Evolutionary conservation across 2,329 filamentous ascomycete genomes (phyloP), one percentile per base, ranked within the genome.

Genomic region (Exutisphaerella laricina): DNA sequence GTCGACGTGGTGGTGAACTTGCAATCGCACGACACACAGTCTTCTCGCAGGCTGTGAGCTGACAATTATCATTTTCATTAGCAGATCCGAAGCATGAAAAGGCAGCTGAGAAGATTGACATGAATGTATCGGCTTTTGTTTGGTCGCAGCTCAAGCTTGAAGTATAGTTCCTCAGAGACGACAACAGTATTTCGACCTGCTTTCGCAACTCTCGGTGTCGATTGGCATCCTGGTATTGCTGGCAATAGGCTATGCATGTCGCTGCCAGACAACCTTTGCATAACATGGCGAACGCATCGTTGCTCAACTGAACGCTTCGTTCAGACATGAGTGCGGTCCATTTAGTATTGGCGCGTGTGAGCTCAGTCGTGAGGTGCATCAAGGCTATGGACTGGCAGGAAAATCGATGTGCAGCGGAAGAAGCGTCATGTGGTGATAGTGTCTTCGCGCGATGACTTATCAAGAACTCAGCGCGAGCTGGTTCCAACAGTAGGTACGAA

Each of bases 401-500:
- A 16, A 25, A 7, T 14, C 41, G 43, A n/a, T n/a, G n/a, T n/a
- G n/a, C n/a, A 30, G 50, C 41, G 7, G 46, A 40, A 6, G 9
- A 5, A 5, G 22, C 23, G 3, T 13, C 36, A n/a, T 28, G 29
- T 12, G 13, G 16, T 7, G 35, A 12, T 18, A 21, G 14, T 16
- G 28, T 2, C 23, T n/a, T 20, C 8, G n/a, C n/a, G 6, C 23
- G 40, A 34, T 48, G 44, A 5, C 40, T 28, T 10, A 34, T n/a
- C 22, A 10, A 10, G 9, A 31, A 18, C 20, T 43, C 22, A n/a
- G n/a, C n/a, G n/a, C n/a, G n/a, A 1, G 48, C 34, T 12, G 46
- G 32, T 25, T 56, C 61, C 45, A 69, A 66, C 21, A 79, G 67
- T 4, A 78, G 58, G 54, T 78, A 80, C 5, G 66, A 57, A 22